A percentile compares a stretch with the other conserved stretches of the same genome.
Conservation (phyloP, 495 filamentous ascomycete species). For the Aspergillus conjunctus region DNA sequence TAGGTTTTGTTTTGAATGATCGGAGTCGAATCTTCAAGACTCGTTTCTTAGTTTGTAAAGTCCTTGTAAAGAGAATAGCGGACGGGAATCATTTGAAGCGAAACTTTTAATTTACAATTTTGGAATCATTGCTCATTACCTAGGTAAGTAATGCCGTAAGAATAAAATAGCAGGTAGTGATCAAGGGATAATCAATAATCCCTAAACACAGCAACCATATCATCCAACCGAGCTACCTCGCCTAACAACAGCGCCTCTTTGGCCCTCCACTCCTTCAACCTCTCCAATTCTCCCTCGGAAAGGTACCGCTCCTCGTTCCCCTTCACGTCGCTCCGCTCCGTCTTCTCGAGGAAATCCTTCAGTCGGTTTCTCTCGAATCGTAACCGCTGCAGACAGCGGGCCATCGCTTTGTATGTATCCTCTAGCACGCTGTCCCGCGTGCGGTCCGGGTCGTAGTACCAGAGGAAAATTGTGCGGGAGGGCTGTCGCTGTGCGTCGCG, state of each 20-base stretch:
- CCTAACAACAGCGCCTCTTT: constrained; percentile 75
- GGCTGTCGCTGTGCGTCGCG: constrained; percentile 77
- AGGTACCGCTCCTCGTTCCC: constrained; percentile 79
- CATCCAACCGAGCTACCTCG: constrained; percentile 78
- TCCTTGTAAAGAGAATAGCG: too few species aligned
- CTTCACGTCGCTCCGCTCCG: constrained; percentile 77
- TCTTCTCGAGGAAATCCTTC: constrained; percentile 69
- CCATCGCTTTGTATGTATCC: constrained; percentile 85
- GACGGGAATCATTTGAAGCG: neutral
- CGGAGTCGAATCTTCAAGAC: too few species aligned
- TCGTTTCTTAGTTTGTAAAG: too few species aligned
- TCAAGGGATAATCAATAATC: constrained; percentile 64
- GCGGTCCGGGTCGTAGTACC: constrained; percentile 81
- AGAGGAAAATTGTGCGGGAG: constrained; percentile 80
- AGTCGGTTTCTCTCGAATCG: constrained; percentile 68
- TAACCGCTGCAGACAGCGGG: constrained; percentile 76
- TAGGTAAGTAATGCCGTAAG: too few species aligned
- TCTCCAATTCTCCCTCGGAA: constrained; percentile 63
- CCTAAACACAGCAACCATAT: constrained; percentile 76
- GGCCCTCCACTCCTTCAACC: constrained; percentile 66
- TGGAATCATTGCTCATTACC: neutral
- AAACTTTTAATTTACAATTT: neutral
- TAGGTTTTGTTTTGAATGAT: too few species aligned
- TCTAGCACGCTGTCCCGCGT: constrained; percentile 66
- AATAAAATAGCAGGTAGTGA: neutral